Percentiles rank a stretch among this genome's conserved stretches.
These are phyloP conservation scores for Fomitopsis betulina DNA, from an alignment of 1,284 basidiomycete genomes.

Conservation along the genomic window DNA sequence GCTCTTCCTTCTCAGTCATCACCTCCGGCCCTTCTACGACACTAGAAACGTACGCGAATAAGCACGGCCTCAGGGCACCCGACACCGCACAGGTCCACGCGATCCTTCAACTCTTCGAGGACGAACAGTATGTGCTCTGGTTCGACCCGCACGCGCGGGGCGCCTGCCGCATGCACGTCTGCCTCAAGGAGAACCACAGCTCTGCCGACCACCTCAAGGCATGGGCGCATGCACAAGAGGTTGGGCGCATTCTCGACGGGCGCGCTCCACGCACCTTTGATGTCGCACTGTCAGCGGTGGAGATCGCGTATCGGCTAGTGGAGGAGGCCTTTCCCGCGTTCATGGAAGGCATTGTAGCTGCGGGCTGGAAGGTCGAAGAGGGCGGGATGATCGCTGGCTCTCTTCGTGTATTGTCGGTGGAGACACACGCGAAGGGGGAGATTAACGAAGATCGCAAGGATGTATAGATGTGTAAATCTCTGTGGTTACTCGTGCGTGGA, in stretches of 20 bases:
- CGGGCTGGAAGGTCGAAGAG: constrained; percentile 36
- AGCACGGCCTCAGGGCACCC: neutral
- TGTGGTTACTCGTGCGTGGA: neutral
- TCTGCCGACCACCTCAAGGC: constrained; percentile 48
- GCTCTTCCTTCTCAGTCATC: constrained; percentile 11
- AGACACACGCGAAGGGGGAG: neutral
- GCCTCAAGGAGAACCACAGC: constrained; percentile 45
- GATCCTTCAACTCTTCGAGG: constrained; percentile 28
- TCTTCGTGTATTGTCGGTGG: constrained; percentile 20
- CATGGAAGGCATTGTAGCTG: constrained; percentile 23
- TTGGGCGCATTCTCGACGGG: constrained; percentile 13
- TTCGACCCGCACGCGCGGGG: constrained; percentile 27
- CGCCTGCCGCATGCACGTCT: constrained; percentile 31
- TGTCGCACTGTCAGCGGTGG: constrained; percentile 18
- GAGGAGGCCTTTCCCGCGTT: constrained; percentile 28
- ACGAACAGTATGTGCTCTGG: constrained; percentile 49
- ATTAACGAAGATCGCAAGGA: constrained; percentile 7
- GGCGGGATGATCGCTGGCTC: constrained; percentile 32
- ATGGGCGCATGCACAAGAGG: constrained; percentile 45
- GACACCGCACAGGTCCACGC: constrained; percentile 8
- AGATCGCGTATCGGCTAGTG: constrained; percentile 19
- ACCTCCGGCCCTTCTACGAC: neutral
- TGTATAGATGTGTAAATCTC: neutral
- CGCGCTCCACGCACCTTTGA: constrained; percentile 8
- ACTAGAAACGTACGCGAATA: neutral